Conservation (phyloP, 352 stramenopile species). For the Phytopythium delawarense region DNA sequence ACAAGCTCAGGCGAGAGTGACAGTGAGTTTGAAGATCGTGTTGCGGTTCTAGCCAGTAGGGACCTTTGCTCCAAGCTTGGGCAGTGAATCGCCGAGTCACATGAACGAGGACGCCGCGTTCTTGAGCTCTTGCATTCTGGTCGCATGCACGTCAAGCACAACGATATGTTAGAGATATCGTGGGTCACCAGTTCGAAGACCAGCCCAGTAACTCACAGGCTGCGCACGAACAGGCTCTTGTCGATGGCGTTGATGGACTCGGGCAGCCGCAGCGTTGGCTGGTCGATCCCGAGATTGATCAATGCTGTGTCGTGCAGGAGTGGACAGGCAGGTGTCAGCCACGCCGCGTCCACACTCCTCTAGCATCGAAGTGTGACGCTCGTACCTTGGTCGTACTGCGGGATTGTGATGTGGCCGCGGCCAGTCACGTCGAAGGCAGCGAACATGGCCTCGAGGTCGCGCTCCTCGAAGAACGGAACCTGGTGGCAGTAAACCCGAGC, state of each 20-base stretch:
- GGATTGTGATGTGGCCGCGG: slow-evolving; percentile 49
- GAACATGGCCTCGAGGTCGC: slow-evolving; percentile 74
- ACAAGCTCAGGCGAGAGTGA: neutral
- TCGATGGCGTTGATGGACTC: slow-evolving; percentile 61
- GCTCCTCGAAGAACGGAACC: slow-evolving; percentile 68
- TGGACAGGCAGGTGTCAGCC: neutral
- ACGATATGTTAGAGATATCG: neutral
- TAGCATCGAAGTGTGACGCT: neutral
- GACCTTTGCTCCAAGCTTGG: neutral
- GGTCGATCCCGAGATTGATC: slow-evolving; percentile 58
- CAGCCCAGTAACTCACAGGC: slow-evolving; percentile 34
- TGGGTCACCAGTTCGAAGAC: neutral
- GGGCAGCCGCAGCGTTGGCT: slow-evolving; percentile 51
- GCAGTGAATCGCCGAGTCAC: slow-evolving; percentile 15
- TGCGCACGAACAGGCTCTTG: slow-evolving; percentile 58
- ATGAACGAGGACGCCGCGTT: slow-evolving; percentile 64
- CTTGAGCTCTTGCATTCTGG: slow-evolving; percentile 65
- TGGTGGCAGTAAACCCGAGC: slow-evolving; percentile 8
- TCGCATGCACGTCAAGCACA: neutral
- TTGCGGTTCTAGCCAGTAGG: neutral
- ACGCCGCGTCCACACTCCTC: neutral
- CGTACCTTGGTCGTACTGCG: slow-evolving; percentile 68
- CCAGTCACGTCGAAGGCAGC: slow-evolving; percentile 71
- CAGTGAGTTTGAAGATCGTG: neutral
- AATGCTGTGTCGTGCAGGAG: slow-evolving; percentile 21